Conservation (phyloP, 2,329 filamentous ascomycete genomes). For the Calonectria leucothoes region DNA sequence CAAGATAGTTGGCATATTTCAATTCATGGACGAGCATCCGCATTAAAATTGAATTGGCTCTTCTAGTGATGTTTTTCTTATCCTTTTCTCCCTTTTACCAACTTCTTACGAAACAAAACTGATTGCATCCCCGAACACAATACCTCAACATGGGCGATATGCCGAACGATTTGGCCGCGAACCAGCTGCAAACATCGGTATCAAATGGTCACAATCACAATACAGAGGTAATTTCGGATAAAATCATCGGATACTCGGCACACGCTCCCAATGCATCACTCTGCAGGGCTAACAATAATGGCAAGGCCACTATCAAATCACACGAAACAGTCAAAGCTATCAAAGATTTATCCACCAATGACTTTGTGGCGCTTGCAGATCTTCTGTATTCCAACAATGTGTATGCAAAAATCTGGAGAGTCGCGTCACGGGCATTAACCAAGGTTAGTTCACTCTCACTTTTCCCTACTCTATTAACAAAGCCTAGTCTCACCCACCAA, state of each 20-base stretch:
- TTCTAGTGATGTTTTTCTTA: neutral
- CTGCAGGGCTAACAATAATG: neutral
- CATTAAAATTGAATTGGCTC: neutral
- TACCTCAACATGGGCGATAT: neutral
- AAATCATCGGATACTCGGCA: neutral
- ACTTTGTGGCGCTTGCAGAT: neutral
- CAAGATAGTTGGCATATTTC: neutral
- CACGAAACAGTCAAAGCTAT: neutral
- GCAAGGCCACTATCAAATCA: neutral
- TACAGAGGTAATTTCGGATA: neutral
- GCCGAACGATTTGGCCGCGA: neutral
- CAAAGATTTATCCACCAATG: neutral
- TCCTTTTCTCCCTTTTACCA: neutral
- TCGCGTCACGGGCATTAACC: slow-evolving; percentile 11
- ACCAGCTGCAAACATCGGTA: neutral
- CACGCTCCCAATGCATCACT: no score
- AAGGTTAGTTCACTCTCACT: neutral
- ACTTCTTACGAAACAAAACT: neutral
- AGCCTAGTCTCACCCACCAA: slow-evolving; percentile 27
- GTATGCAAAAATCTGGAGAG: slow-evolving; percentile 22
- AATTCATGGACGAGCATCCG: neutral
- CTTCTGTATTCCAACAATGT: slow-evolving; percentile 4
- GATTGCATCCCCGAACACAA: no score
- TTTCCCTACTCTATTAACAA: no score
- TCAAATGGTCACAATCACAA: neutral